Conservation (phyloP, 2,329 filamentous ascomycete genomes). For the Pseudogymnoascus verrucosus region DNA sequence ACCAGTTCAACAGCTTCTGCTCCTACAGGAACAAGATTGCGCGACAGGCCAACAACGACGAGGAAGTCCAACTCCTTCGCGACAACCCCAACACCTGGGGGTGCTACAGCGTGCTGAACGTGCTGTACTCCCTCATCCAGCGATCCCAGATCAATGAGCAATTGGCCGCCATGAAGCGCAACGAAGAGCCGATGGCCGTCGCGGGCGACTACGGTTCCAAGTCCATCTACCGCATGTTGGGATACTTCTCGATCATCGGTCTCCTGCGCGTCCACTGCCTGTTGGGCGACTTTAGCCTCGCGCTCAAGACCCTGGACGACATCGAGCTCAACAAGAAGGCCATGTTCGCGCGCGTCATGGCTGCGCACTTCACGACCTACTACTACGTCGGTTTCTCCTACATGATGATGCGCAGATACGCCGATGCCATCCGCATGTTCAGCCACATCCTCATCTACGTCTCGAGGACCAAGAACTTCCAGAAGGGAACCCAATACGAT, state of each 20-base stretch:
- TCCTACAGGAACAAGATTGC: constrained; percentile 91
- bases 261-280: constrained; percentile 93
- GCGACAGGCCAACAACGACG: constrained; percentile 73
- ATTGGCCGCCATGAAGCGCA: constrained; percentile 86
- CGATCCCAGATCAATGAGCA: constrained; percentile 97
- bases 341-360: constrained; percentile 99
- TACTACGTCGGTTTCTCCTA: constrained; percentile 99
- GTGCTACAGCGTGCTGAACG: constrained; percentile 98
- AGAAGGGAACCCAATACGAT: constrained; percentile 97
- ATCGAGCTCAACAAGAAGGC: constrained; percentile 99
- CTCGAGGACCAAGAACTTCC: constrained; percentile 98
- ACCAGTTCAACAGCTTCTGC: constrained; percentile 99
- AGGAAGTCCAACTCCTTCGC: constrained; percentile 82
- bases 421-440: constrained; percentile 99
- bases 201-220: constrained; percentile 93
- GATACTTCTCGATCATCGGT: constrained; percentile 98
- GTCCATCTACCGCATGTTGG: constrained; percentile 94
- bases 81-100: constrained; percentile 99
- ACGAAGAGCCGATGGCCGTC: constrained; percentile 79
- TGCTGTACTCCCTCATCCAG: constrained; percentile 98
- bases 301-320: constrained; percentile 96
- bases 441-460: constrained; percentile 99
- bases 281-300: constrained; percentile 94
- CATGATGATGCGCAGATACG: constrained; percentile 99
- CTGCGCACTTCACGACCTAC: constrained; percentile 98